These are phyloP conservation scores for Salix viminalis DNA, from an alignment of 345 rosid genomes.

Conservation along the genomic window DNA sequence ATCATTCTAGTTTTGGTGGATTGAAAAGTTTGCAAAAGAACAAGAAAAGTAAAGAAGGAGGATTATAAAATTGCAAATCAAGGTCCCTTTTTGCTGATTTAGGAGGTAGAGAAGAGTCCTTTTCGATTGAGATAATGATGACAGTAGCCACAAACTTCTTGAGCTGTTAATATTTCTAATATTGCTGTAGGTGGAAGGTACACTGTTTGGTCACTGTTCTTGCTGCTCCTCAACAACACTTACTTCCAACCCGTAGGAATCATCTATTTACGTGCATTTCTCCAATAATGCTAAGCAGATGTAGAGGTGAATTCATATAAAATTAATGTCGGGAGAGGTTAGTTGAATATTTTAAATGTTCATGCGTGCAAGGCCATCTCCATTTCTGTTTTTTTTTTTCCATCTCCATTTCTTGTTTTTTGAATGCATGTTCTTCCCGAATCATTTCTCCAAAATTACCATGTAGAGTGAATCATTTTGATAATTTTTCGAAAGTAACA, in stretches of 20 bases:
- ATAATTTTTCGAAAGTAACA: not conserved
- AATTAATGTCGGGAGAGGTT: not conserved
- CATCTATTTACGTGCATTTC: not conserved
- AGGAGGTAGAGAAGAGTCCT: conserved; percentile 14
- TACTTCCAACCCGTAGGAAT: conserved; percentile 12
- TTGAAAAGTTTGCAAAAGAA: not conserved
- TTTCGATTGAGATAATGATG: conserved; percentile 1
- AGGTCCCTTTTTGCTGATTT: conserved; percentile 4
- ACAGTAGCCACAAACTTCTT: conserved; percentile 9
- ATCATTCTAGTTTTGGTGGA: not conserved
- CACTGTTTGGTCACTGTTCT: conserved; percentile 2
- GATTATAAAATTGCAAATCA: not conserved
- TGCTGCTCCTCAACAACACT: not conserved
- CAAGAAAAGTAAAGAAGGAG: not conserved
- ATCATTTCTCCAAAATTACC: not conserved
- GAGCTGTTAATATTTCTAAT: conserved; percentile 2
- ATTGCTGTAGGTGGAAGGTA: not conserved
- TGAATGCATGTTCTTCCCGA: not conserved
- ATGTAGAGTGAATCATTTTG: not conserved
- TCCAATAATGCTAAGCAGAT: not conserved
- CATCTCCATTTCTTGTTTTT: too few relatives aligned
- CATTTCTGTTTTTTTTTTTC: too few relatives aligned
- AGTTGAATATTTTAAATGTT: not conserved
- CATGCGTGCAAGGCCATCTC: too few relatives aligned
- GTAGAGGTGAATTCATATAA: not conserved